phyloP scores from a whole-genome alignment of 192 early-diverging fungal genomes.

The Chytriomyces sp. region DNA sequence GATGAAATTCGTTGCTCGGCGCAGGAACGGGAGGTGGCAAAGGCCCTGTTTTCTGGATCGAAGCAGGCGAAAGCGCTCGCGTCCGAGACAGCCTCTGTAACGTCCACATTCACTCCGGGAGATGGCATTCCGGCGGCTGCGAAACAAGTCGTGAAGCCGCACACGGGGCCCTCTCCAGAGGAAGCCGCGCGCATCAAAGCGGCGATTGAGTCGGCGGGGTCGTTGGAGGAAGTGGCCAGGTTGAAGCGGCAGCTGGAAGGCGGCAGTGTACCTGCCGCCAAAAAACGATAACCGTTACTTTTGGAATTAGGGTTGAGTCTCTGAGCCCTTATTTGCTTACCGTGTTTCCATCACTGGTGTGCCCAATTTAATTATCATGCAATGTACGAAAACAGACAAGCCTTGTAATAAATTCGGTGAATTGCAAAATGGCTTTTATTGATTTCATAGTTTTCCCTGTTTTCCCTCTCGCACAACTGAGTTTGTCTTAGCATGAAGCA shows the following conservation, averaged over 20 bases:
- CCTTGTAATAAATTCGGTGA: too few species aligned
- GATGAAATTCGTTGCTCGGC: conserved; percentile 11
- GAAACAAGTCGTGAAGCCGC: conserved; percentile 59
- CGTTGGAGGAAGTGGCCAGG: conserved; percentile 72
- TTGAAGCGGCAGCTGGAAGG: conserved; percentile 69
- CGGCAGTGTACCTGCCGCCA: conserved; percentile 44
- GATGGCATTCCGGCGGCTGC: conserved; percentile 57
- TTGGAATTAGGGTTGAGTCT: too few species aligned
- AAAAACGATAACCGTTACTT: conserved; percentile 11
- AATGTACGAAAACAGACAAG: too few species aligned
- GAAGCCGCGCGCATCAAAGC: conserved; percentile 74
- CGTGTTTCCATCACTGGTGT: too few species aligned
- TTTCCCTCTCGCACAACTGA: too few species aligned
- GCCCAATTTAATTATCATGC: too few species aligned
- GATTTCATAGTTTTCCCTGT: too few species aligned
- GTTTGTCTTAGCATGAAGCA: too few species aligned
- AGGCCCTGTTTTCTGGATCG: conserved; percentile 68
- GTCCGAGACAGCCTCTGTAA: conserved; percentile 51
- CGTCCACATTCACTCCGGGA: conserved; percentile 87
- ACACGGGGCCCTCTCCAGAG: conserved; percentile 61
- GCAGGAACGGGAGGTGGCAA: conserved; percentile 85
- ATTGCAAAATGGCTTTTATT: too few species aligned
- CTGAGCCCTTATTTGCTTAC: too few species aligned
- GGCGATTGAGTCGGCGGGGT: conserved; percentile 73
- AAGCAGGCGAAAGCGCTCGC: conserved; percentile 60